Evolutionary conservation across 306 rosid species (phyloP), one percentile per base, ranked within the genome.

Genomic region (Quercus engelmannii): DNA sequence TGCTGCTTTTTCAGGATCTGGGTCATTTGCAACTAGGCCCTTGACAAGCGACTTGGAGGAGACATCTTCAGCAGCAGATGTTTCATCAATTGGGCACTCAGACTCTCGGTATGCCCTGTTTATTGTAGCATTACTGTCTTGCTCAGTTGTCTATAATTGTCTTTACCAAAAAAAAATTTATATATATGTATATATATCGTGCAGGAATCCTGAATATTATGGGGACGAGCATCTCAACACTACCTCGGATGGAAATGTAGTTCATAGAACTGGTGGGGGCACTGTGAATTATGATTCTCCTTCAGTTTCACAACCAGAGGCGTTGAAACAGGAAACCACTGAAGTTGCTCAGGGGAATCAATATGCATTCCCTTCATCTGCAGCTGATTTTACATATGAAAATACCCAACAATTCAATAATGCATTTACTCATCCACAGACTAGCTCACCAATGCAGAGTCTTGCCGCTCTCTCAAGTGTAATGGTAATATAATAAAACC

Each of bases 171-270:
- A 19, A 69, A 8, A 8, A 41, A 7, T 0, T 7, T 38, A 6
- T 38, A 7, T 38, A 38, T 38, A 2, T 41, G 11, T 41, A 41
- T 41, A 41, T 41, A 41, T 72, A 79, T 83, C 35, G 61, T 78
- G 84, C 93, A 96, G 99, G 86, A 89, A 89, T 87, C 78, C 93
- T 18, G 99, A 91, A 41, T 96, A 85, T 81, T 93, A 85, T 64
- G 97, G 85, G 51, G 98, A 96, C 55, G 98, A 93, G 78, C 98
- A 91, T 86, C 89, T 82, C 52, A 71, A 90, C 69, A 52, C 85
- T 73, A 75, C 89, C 58, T 81, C 96, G 1, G 98, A 93, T 75
- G 94, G 83, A 63, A 91, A 82, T 87, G 73, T 90, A 76, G 84
- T 89, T 74, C 96, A 91, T 83, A 87, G 92, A 83, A 81, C 92